Percentiles rank a stretch among this genome's conserved stretches.
phyloP scores from a whole-genome alignment of 2,329 filamentous ascomycete species.

The Hypoxylon sp. region DNA sequence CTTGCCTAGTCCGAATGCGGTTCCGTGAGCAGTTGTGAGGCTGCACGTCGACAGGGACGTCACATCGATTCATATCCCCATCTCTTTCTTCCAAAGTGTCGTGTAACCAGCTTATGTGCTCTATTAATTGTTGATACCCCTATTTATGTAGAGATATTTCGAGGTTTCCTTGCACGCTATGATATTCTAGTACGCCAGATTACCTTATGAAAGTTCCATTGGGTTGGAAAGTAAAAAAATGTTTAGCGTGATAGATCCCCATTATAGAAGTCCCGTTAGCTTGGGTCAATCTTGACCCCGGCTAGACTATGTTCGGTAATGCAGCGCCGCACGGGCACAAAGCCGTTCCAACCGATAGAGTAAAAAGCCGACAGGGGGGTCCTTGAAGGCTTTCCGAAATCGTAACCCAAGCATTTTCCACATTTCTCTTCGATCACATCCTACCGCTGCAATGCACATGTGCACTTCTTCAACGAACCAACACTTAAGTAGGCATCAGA shows the following conservation, averaged over 20 bases:
- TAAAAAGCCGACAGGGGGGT: slow-evolving; percentile 29
- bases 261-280: slow-evolving; percentile 2
- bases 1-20: slow-evolving; percentile 35
- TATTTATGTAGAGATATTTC: slow-evolving; percentile 1
- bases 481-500: neutral
- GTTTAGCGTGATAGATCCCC: neutral
- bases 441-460: slow-evolving; percentile 19
- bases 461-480: slow-evolving; percentile 11
- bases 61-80: slow-evolving; percentile 33
- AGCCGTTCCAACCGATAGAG: slow-evolving; percentile 33
- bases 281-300: slow-evolving; percentile 23
- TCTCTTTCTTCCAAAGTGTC: slow-evolving; percentile 21
- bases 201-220: neutral
- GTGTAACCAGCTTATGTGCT: slow-evolving; percentile 9
- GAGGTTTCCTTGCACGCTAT: neutral
- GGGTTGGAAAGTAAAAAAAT: neutral
- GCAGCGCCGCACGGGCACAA: slow-evolving; percentile 37
- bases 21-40: slow-evolving; percentile 23
- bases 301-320: slow-evolving; percentile 34
- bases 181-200: neutral
- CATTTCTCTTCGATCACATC: slow-evolving; percentile 20
- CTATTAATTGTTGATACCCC: neutral
- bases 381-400: slow-evolving; percentile 28
- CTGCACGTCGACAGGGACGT: slow-evolving; percentile 40
- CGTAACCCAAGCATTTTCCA: slow-evolving; percentile 25